Evolutionary conservation across 805 yeast genomes (phyloP).

Genomic region (Candida corydali): DNA sequence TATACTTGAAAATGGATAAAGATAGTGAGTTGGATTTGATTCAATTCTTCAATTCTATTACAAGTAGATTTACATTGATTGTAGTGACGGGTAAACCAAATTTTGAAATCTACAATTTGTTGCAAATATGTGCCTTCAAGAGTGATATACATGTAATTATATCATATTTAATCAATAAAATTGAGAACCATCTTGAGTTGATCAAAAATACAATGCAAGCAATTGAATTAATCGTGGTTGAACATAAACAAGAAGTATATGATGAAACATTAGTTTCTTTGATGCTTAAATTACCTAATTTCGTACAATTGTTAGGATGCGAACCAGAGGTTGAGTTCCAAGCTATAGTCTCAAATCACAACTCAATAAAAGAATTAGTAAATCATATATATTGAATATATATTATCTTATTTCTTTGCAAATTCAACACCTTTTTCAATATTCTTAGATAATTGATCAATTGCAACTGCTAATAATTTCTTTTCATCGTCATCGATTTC

Average conservation of each 20-base stretch:
- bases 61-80: not conserved
- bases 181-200: conserved; percentile 1
- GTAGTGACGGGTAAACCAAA: not conserved
- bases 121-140: conserved; percentile 5
- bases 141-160: conserved; percentile 2
- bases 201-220: no score
- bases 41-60: not conserved
- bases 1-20: not conserved
- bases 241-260: no score
- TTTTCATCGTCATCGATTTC: conserved; percentile 49
- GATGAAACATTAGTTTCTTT: conserved; percentile 4
- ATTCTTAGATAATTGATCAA: conserved; percentile 50
- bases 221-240: not conserved
- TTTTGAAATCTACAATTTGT: conserved; percentile 2
- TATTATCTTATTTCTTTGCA: conserved; percentile 20
- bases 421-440: conserved; percentile 58
- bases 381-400: conserved; percentile 2
- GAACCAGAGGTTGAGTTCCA: not conserved
- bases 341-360: not conserved
- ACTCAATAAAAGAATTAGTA: conserved; percentile 5
- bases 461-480: conserved; percentile 50
- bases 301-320: not conserved
- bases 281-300: conserved; percentile 7
- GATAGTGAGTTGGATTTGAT: not conserved
- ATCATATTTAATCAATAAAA: not conserved